Conservation (phyloP, 2,329 filamentous ascomycete species). For the Apiospora rasikravindrae region DNA sequence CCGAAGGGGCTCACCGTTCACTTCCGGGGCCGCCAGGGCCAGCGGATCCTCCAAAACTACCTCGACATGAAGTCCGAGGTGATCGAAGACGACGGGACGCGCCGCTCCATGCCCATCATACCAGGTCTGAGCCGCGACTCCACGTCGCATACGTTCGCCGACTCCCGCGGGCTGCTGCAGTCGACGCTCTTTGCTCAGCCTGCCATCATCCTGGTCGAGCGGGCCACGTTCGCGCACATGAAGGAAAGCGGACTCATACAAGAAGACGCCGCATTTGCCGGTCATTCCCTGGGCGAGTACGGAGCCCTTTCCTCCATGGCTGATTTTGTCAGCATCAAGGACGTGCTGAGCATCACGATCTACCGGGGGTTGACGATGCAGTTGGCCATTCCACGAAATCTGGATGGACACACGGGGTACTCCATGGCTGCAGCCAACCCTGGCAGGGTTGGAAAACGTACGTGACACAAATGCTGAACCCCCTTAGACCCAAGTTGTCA, state of each 20-base stretch:
- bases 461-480: not conserved
- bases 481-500: not conserved
- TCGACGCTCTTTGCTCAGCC: conserved; percentile 99
- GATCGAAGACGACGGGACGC: conserved; percentile 58
- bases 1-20: conserved; percentile 98
- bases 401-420: conserved; percentile 91
- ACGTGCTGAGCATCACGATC: conserved; percentile 96
- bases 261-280: conserved; percentile 87
- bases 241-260: conserved; percentile 94
- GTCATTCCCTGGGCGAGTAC: conserved; percentile 98
- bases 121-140: conserved; percentile 94
- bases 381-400: conserved; percentile 96
- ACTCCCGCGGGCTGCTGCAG: conserved; percentile 89
- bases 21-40: conserved; percentile 94
- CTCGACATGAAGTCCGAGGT: conserved; percentile 99
- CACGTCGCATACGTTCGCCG: conserved; percentile 94
- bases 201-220: conserved; percentile 97
- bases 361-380: conserved; percentile 99
- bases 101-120: conserved; percentile 67
- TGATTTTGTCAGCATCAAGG: conserved; percentile 99
- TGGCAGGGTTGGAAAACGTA: not conserved
- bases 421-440: conserved; percentile 87
- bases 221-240: conserved; percentile 99
- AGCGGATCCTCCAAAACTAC: conserved; percentile 97
- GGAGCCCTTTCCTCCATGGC: conserved; percentile 93